Evolutionary conservation across 2,329 filamentous ascomycete species (phyloP), one percentile per base, ranked within the genome.

Genomic region (Fusarium nisikadoi): DNA sequence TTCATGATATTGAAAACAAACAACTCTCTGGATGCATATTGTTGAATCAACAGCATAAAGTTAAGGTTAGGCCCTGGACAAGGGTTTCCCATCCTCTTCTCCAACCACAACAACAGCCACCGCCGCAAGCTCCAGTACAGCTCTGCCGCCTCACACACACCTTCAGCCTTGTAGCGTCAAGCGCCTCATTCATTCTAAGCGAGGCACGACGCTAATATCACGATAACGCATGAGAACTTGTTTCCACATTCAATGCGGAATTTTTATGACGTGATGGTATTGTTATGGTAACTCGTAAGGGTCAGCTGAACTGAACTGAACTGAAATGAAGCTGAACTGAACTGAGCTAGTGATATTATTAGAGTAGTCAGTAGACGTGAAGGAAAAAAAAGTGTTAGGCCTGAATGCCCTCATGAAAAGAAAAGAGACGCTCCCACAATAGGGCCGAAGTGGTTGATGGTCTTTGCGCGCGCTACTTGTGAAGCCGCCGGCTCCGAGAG

Each of bases 371-470:
- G 5, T 33, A 49, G 47, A 35, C 17, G n/a, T 14, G 46, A 35
- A 33, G 46, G 27, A 11, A 33, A 43, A 56, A 46, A 47, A 27
- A 19, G 25, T 27, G 25, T 43, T 64, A 38, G 49, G 59, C 39
- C 33, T 56, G 62, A 63, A 60, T 39, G 31, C 39, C 42, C 35
- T 53, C 27, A 50, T 25, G 29, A 23, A 23, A 58, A 39, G 50
- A 52, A 29, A 13, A 63, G 29, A 33, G 23, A 42, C 14, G 23
- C 33, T 68, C 41, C 64, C 64, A 56, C 42, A 72, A 72, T 66
- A 72, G 70, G 70, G 60, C 70, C 70, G 70, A 72, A 70, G 31
- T 45, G 43, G 56, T 31, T 54, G 35, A 59, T 39, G 49, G 68
- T 55, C 55, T 50, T 43, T 65, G 69, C 65, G 36, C 42, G 50